phyloP scores from a whole-genome alignment of 106 monocot species.

The Allium sativum region DNA sequence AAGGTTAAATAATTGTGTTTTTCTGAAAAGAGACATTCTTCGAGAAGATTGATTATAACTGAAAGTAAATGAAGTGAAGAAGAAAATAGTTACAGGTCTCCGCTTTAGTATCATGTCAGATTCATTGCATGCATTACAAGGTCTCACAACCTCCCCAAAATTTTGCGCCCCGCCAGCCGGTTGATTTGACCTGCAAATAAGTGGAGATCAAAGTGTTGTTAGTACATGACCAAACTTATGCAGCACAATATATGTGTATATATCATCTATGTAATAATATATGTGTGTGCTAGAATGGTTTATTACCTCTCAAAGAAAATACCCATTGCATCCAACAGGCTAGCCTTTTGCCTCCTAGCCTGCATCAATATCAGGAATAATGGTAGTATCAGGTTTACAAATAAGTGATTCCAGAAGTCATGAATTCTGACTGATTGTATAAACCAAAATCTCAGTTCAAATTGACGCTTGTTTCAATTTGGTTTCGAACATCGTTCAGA shows the following conservation, averaged over 20 bases:
- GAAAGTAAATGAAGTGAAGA: neutral
- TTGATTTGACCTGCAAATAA: slow-evolving; percentile 44
- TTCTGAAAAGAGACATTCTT: neutral
- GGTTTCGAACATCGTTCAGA: too few species aligned
- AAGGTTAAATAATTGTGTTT: neutral
- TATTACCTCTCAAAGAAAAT: slow-evolving; percentile 77
- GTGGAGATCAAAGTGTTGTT: neutral
- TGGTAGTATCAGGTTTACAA: neutral
- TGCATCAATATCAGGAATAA: slow-evolving; percentile 22
- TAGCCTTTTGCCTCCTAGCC: slow-evolving; percentile 69
- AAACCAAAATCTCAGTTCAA: too few species aligned
- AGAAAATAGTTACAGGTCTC: slow-evolving; percentile 37
- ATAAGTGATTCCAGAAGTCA: too few species aligned
- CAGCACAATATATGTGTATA: neutral
- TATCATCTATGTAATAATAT: too few species aligned
- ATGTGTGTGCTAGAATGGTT: neutral
- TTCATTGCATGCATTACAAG: slow-evolving; percentile 60
- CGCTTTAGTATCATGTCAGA: slow-evolving; percentile 79
- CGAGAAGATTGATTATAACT: neutral
- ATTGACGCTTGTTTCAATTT: too few species aligned
- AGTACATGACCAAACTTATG: neutral
- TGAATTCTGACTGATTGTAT: too few species aligned
- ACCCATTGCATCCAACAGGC: slow-evolving; percentile 84
- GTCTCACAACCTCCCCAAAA: slow-evolving; percentile 37
- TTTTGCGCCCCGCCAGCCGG: slow-evolving; percentile 29